These are phyloP conservation scores for Pichia sp. DNA, from an alignment of 1,139 yeast genomes.

Conservation along the genomic window DNA sequence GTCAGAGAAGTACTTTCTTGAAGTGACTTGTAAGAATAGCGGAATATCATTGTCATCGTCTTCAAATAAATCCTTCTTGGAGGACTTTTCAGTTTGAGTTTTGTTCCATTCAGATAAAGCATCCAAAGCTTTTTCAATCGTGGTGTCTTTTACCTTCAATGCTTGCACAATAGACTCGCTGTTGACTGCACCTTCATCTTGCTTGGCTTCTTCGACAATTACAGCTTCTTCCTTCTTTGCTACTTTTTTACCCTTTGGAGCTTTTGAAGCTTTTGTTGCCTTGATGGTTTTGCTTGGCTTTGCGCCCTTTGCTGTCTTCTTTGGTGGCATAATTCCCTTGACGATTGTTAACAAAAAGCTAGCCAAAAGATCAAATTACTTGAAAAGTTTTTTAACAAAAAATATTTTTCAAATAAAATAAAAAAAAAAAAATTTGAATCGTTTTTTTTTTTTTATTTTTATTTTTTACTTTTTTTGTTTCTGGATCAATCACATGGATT, in stretches of 20 bases:
- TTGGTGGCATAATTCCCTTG: not conserved
- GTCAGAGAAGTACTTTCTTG: conserved; percentile 54
- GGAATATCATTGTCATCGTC: conserved; percentile 37
- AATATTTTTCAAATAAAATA: no score
- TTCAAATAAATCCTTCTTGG: conserved; percentile 43
- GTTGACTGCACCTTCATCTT: conserved; percentile 10
- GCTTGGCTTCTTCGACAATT: conserved; percentile 1
- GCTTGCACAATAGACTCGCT: conserved; percentile 18
- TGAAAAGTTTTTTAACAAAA: no score
- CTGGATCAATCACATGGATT: not conserved
- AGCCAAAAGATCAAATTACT: no score
- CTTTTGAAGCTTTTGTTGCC: conserved; percentile 1
- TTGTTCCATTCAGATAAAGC: conserved; percentile 42
- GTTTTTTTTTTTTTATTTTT: no score
- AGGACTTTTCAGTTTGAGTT: conserved; percentile 21
- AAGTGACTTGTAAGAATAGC: conserved; percentile 52
- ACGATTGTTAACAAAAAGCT: no score
- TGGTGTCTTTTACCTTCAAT: conserved; percentile 15
- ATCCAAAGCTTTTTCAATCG: conserved; percentile 37
- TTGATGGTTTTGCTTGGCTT: not conserved
- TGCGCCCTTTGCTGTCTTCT: not conserved
- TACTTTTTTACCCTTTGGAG: conserved; percentile 1
- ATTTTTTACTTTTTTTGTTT: no score
- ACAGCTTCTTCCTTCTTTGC: conserved; percentile 2
- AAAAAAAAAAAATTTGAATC: not conserved